Base-by-base conservation (phyloP, 2,329 filamentous ascomycete genomes). In the Monilinia polystroma region DNA sequence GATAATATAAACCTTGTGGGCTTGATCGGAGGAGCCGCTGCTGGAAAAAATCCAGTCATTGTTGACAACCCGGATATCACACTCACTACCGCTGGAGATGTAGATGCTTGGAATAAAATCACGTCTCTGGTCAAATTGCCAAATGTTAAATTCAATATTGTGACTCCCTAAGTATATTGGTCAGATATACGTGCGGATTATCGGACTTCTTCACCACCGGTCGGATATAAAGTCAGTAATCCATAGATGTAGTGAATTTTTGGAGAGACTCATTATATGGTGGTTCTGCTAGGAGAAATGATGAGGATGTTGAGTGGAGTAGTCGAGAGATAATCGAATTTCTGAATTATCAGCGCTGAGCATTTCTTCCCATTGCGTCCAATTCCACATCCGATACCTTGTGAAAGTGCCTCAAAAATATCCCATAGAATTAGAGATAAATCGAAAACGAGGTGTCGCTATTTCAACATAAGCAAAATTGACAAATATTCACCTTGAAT, bases 61-160 rank as follows among this genome's bases (percentile, higher is more conserved):
- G 47, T 45, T 2, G 16, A n/a, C 23, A 58, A 58, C 10, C 23
- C 38, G 29, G 1, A 58, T 6, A 45, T 38, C 10, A 38, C 14
- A 1, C 49, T 63, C 8, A 41, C 20, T 7, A 12, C 14, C 2
- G 35, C 35, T 14, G 32, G 47, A 10, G n/a, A 63, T 14, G 29
- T 18, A 29, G 5, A 49, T 20, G 23, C 59, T 43, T 53, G n/a
- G 35, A 20, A 5, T 4, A 63, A 53, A 4, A 63, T 53, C n/a
- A 43, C 16, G 6, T n/a, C 12, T 8, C 6, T 63, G n/a, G n/a
- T 63, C 35, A 53, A 18, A 41, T 35, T 53, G 4, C 59, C 59
- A 14, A 63, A 26, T 41, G 20, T 20, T 10, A 23, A 49, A 11
- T 63, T 63, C 32, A 63, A 29, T 8, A 63, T 63, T 29, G 35